Evolutionary conservation across 331 rosid species (phyloP).

Genomic region (Rhamnella rubrinervis): DNA sequence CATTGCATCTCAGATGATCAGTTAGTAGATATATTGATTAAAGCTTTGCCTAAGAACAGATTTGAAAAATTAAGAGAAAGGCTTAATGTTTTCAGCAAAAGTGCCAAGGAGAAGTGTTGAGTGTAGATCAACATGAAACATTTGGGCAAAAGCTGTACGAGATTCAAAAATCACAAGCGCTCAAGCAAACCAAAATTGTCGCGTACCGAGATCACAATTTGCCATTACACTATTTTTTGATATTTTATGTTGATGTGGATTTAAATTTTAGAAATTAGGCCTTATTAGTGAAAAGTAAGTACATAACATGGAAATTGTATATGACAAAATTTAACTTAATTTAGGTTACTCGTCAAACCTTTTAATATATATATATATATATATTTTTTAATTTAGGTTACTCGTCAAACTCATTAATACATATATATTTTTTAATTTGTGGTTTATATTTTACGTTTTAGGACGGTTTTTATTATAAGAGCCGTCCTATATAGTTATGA

Average conservation of each 20-base stretch:
- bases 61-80: too few species aligned
- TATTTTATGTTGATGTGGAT: background rate
- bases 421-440: too few species aligned
- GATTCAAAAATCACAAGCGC: conserved; percentile 88
- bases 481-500: too few species aligned
- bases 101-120: too few species aligned
- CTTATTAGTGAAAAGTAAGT: conserved; percentile 16
- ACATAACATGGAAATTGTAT: conserved; percentile 17
- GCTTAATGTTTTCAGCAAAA: too few species aligned
- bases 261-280: conserved; percentile 21
- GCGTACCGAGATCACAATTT: conserved; percentile 91
- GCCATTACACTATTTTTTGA: conserved; percentile 66
- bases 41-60: too few species aligned
- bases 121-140: conserved; percentile 95
- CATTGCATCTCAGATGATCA: too few species aligned
- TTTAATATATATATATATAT: too few species aligned
- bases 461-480: too few species aligned
- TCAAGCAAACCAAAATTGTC: conserved; percentile 89
- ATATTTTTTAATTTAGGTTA: conserved; percentile 74
- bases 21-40: too few species aligned
- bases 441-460: too few species aligned
- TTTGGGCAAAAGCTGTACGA: conserved; percentile 94
- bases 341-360: conserved; percentile 95
- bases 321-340: conserved; percentile 22
- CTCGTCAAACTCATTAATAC: conserved; percentile 60